Percentiles rank a stretch among this genome's conserved stretches.
Evolutionary conservation across 495 filamentous ascomycete genomes (phyloP).

Genomic region (Apiosordaria backusii): DNA sequence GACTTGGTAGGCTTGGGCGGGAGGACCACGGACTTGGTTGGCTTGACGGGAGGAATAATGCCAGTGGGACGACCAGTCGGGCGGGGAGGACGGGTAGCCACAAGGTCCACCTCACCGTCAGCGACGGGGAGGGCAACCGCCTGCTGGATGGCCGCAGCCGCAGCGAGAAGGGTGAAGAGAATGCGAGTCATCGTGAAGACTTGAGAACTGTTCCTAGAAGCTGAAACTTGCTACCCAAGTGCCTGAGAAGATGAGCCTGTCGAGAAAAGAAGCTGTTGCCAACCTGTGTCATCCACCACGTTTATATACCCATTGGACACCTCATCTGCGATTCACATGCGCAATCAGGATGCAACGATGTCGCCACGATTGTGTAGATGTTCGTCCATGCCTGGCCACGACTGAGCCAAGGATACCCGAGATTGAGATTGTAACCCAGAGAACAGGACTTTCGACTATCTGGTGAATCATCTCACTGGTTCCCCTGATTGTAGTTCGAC

Average conservation of each 20-base stretch:
- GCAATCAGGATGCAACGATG: background rate
- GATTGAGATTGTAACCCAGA: constrained; percentile 7
- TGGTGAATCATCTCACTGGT: background rate
- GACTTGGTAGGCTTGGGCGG: constrained; percentile 8
- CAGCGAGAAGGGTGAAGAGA: constrained; percentile 18
- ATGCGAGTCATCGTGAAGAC: constrained; percentile 22
- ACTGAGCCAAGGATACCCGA: constrained; percentile 9
- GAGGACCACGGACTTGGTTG: background rate
- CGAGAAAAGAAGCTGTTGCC: background rate
- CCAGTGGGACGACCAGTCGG: constrained; percentile 9
- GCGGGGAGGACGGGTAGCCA: background rate
- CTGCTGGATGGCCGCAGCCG: constrained; percentile 21
- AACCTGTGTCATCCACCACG: background rate
- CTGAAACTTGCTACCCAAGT: background rate
- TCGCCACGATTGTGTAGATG: background rate
- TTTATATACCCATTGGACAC: background rate
- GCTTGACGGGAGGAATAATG: constrained; percentile 1
- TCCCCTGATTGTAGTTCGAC: background rate
- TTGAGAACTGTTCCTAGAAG: background rate
- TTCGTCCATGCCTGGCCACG: background rate
- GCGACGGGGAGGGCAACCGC: constrained; percentile 16
- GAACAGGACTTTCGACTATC: background rate
- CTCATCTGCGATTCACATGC: background rate
- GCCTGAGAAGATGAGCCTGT: background rate
- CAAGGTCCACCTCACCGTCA: constrained; percentile 11